Conservation (phyloP, 768 basidiomycete genomes). For the Rhodosporidiobolus odoratus region DNA sequence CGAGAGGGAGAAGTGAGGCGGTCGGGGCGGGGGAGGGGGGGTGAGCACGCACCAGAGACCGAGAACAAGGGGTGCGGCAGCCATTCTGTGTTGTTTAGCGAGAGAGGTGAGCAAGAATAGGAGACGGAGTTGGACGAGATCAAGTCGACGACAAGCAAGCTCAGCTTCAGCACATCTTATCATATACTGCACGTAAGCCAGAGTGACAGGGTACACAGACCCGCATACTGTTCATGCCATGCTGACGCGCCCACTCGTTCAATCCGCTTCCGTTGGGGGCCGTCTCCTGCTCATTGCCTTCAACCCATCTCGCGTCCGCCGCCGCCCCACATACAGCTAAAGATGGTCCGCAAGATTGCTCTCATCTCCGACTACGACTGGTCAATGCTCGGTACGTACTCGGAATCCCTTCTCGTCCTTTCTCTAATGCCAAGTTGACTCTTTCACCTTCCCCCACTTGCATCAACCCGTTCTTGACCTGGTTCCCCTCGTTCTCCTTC, state of each 20-base stretch:
- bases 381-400: conserved; percentile 48
- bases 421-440: not conserved
- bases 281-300: not conserved
- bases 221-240: too few species aligned
- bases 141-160: too few species aligned
- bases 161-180: not conserved
- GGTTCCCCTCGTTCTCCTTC: not conserved
- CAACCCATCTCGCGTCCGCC: not conserved
- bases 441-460: conserved; percentile 5
- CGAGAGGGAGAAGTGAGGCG: not conserved
- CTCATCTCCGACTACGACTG: conserved; percentile 97
- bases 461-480: not conserved
- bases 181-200: too few species aligned
- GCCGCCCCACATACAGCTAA: not conserved
- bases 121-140: not conserved
- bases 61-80: conserved; percentile 30
- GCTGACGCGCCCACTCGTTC: not conserved
- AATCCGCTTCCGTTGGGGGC: too few species aligned
- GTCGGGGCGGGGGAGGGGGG: not conserved
- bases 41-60: conserved; percentile 35
- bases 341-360: conserved; percentile 55
- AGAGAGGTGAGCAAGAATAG: not conserved
- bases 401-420: too few species aligned
- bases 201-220: too few species aligned
- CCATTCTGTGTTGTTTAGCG: not conserved